A percentile compares a stretch with the other conserved stretches of the same genome.
phyloP scores from a whole-genome alignment of 371 early-diverging fungal species.

The Dinochytrium kinnereticum region DNA sequence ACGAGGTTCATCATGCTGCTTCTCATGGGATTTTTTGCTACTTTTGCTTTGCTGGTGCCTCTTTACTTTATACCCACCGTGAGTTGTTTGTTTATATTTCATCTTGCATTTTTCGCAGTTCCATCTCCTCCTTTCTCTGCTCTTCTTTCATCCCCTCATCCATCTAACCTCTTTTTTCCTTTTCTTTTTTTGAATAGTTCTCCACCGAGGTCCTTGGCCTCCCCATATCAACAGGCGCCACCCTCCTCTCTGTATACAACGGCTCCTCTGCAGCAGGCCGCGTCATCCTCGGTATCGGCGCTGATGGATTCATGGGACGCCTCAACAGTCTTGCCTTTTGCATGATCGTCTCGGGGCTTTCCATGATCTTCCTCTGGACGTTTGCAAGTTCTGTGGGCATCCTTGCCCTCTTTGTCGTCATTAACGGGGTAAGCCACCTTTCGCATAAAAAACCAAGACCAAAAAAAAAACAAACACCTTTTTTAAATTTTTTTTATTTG shows the following conservation, averaged over 20 bases:
- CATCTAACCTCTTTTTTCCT: not conserved
- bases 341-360: conserved; percentile 19
- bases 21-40: conserved; percentile 24
- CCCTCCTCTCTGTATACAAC: conserved; percentile 27
- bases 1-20: conserved; percentile 20
- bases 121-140: no score
- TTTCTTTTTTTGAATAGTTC: not conserved
- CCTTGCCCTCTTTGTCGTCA: conserved; percentile 17
- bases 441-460: not conserved
- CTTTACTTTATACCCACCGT: conserved; percentile 6
- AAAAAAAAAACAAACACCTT: not conserved
- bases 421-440: conserved; percentile 25
- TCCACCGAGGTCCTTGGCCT: conserved; percentile 4
- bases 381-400: not conserved
- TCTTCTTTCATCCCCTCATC: not conserved
- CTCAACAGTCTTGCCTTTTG: conserved; percentile 22
- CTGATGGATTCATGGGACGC: conserved; percentile 27
- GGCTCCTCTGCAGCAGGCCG: conserved; percentile 29
- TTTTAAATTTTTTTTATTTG: no score
- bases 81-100: not conserved
- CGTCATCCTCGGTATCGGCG: conserved; percentile 23
- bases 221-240: conserved; percentile 10
- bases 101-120: no score
- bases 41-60: conserved; percentile 26
- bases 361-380: conserved; percentile 19